Evolutionary conservation across 140 eudicot genomes (phyloP).

Genomic region (Ambrosia hybrid): DNA sequence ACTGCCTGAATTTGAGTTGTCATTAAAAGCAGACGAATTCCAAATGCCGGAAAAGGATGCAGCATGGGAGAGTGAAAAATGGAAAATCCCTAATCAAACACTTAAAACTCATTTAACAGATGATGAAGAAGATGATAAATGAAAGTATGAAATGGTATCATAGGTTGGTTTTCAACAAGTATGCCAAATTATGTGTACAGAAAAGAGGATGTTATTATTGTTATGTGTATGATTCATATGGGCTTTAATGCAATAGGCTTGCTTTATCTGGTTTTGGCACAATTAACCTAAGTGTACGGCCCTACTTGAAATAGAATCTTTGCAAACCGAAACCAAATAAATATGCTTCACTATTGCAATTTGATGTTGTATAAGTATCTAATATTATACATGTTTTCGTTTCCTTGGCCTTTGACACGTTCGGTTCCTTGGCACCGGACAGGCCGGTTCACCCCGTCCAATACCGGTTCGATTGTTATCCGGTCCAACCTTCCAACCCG

Average conservation of each 20-base stretch:
- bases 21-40: slow-evolving; percentile 79
- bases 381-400: too few relatives aligned
- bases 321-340: not conserved
- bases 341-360: slow-evolving; percentile 4
- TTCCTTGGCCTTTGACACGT: too few relatives aligned
- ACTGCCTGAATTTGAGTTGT: slow-evolving; percentile 84
- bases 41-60: slow-evolving; percentile 57
- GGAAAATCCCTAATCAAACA: slow-evolving; percentile 51
- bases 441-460: too few relatives aligned
- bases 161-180: slow-evolving; percentile 3
- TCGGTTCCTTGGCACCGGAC: too few relatives aligned
- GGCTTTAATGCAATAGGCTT: slow-evolving; percentile 7
- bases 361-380: not conserved
- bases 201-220: not conserved
- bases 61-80: slow-evolving; percentile 57
- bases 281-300: not conserved
- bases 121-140: slow-evolving; percentile 43
- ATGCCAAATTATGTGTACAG: slow-evolving; percentile 1
- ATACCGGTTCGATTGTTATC: too few relatives aligned
- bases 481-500: too few relatives aligned
- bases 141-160: slow-evolving; percentile 8
- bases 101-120: slow-evolving; percentile 66
- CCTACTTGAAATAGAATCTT: not conserved
- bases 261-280: not conserved
- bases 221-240: not conserved